phyloP scores from a whole-genome alignment of 73 alveolate species.

The Paramecium octaurelia region DNA sequence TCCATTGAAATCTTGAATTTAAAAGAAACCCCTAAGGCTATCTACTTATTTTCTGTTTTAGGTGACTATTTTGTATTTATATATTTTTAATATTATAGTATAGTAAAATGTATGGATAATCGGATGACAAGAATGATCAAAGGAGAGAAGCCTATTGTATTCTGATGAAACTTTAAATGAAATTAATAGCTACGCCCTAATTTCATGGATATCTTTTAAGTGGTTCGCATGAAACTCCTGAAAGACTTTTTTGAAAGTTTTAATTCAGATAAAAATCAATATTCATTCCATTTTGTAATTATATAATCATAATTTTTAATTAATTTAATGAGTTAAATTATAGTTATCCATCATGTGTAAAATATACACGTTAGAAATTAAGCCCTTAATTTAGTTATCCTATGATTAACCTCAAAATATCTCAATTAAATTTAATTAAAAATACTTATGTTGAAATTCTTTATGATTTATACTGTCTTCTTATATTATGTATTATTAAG shows the following conservation, averaged over 20 bases:
- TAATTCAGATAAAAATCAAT: background rate
- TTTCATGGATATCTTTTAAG: too few species aligned
- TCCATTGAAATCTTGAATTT: background rate
- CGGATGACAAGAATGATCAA: background rate
- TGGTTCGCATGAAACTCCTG: too few species aligned
- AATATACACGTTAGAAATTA: background rate
- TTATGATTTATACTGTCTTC: too few species aligned
- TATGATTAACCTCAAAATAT: background rate
- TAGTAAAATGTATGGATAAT: background rate
- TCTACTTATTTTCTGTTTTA: background rate
- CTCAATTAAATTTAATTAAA: background rate
- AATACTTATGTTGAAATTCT: background rate
- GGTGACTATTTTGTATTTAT: background rate
- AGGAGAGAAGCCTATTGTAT: too few species aligned
- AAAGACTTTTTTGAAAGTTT: background rate
- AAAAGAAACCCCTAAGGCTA: too few species aligned
- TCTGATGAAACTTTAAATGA: too few species aligned
- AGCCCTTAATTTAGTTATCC: background rate
- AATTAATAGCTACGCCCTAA: too few species aligned
- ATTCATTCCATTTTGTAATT: background rate
- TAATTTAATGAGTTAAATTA: background rate
- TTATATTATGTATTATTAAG: too few species aligned
- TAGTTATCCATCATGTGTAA: background rate
- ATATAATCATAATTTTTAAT: too few species aligned
- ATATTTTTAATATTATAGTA: background rate